These are phyloP conservation scores for Phalaenopsis hybrid DNA, from an alignment of 116 monocot species.

Conservation along the genomic window DNA sequence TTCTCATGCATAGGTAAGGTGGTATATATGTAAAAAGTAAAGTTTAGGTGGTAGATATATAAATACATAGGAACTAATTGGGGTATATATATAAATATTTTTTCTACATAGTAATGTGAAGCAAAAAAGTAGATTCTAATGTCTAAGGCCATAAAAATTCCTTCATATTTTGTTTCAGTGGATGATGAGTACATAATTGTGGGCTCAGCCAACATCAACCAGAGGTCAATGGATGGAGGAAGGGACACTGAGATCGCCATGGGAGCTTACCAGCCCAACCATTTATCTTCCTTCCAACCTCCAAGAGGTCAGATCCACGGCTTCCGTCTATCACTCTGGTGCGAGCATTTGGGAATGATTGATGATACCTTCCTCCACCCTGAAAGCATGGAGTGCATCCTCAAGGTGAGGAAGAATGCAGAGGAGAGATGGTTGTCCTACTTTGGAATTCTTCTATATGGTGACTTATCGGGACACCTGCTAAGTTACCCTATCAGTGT, in stretches of 20 bases:
- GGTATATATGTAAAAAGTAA: no score
- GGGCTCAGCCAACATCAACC: slow-evolving; percentile 45
- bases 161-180: slow-evolving; percentile 11
- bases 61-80: no score
- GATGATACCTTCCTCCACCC: slow-evolving; percentile 25
- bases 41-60: no score
- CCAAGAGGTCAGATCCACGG: slow-evolving; percentile 34
- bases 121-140: no score
- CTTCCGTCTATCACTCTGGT: slow-evolving; percentile 38
- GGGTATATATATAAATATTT: no score
- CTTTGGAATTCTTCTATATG: neutral
- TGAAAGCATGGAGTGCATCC: slow-evolving; percentile 28
- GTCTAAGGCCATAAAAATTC: neutral
- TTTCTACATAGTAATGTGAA: no score
- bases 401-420: slow-evolving; percentile 26
- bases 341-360: slow-evolving; percentile 24
- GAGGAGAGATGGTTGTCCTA: slow-evolving; percentile 25
- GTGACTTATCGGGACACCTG: slow-evolving; percentile 32
- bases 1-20: no score
- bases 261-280: slow-evolving; percentile 34
- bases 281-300: slow-evolving; percentile 11
- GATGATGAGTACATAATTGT: slow-evolving; percentile 46
- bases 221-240: slow-evolving; percentile 45
- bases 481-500: slow-evolving; percentile 36
- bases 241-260: slow-evolving; percentile 42